Percentiles rank a stretch among this genome's conserved stretches.
Conservation (phyloP, 169 alveolate species). For the Eimeria mitis region DNA sequence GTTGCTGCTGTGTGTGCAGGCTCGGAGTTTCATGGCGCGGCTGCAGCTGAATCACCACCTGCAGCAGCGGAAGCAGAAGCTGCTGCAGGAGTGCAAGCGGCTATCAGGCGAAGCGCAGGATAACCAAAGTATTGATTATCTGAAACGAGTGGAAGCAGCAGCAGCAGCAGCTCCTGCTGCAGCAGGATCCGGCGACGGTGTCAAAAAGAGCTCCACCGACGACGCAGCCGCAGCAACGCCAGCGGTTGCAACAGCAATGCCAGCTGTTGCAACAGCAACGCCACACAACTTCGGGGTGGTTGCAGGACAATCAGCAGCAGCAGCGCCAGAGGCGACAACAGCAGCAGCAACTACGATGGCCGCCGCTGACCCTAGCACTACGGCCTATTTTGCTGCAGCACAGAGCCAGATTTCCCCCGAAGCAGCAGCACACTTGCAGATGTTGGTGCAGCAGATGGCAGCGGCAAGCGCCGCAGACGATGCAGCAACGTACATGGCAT, state of each 20-base stretch:
- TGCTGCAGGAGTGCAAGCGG: conserved; percentile 55
- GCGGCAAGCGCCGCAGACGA: conserved; percentile 51
- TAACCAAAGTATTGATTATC: not conserved
- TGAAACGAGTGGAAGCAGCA: conserved; percentile 51
- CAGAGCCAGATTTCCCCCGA: conserved; percentile 49
- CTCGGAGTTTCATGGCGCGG: conserved; percentile 77
- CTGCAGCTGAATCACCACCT: conserved; percentile 62
- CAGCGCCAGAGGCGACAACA: not conserved
- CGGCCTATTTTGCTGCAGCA: not conserved
- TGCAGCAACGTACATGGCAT: conserved; percentile 70
- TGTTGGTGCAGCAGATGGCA: conserved; percentile 73
- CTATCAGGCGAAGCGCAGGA: conserved; percentile 24
- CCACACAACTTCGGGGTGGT: not conserved
- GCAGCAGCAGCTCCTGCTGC: conserved; percentile 67
- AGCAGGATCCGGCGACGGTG: not conserved
- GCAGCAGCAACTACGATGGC: conserved; percentile 1
- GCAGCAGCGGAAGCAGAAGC: conserved; percentile 52
- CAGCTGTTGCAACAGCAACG: conserved; percentile 14
- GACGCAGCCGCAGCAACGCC: not conserved
- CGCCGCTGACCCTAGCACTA: not conserved
- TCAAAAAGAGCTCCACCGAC: not conserved
- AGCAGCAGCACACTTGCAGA: conserved; percentile 47
- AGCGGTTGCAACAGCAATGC: not conserved
- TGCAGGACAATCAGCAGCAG: conserved; percentile 4
- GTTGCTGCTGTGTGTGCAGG: conserved; percentile 19